phyloP scores from a whole-genome alignment of 176 grass and related monocot genomes.

The Ananas comosus region DNA sequence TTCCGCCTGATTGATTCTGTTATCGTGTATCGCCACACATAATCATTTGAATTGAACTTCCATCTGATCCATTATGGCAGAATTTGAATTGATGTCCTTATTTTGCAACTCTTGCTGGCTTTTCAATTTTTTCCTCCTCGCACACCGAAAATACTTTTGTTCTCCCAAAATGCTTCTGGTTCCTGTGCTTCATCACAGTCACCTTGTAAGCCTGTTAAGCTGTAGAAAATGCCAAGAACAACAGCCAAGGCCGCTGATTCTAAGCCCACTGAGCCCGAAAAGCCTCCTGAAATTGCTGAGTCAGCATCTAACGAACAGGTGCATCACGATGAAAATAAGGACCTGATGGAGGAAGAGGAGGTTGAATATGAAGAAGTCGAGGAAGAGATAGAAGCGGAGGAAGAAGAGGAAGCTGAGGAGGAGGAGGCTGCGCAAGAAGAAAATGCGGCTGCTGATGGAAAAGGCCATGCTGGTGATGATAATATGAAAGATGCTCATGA shows the following conservation, averaged over 20 bases:
- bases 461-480: conserved; percentile 12
- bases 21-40: too few relatives aligned
- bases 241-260: too few relatives aligned
- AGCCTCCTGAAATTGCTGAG: too few relatives aligned
- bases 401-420: conserved; percentile 53
- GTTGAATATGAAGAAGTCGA: conserved; percentile 40
- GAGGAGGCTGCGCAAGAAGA: conserved; percentile 22
- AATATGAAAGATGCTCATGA: conserved; percentile 10
- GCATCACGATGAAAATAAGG: too few relatives aligned
- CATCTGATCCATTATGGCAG: neutral
- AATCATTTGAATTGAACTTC: neutral
- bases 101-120: neutral
- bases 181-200: conserved; percentile 1
- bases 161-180: neutral
- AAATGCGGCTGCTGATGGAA: conserved; percentile 14
- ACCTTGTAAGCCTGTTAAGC: neutral
- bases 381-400: conserved; percentile 56
- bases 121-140: neutral
- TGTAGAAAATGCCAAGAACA: too few relatives aligned
- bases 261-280: too few relatives aligned
- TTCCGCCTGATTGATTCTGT: too few relatives aligned
- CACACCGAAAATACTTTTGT: neutral
- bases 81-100: neutral
- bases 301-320: too few relatives aligned
- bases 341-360: conserved; percentile 15